Base-by-base conservation (phyloP, 495 filamentous ascomycete species). In the Apiosordaria backusii region DNA sequence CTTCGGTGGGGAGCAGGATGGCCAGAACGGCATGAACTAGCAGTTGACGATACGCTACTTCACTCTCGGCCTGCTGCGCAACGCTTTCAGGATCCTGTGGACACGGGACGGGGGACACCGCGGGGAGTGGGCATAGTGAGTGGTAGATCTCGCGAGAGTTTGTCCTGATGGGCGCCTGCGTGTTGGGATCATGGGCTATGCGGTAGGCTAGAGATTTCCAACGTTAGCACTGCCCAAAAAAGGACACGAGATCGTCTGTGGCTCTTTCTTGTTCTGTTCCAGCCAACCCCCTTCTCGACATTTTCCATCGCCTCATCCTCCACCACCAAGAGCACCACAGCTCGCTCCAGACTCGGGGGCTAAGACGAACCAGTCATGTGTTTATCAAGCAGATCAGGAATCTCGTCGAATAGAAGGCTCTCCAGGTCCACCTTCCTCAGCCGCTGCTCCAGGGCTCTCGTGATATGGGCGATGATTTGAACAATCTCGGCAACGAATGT, bases 381-480 rank as follows among this genome's bases (percentile, higher is more conserved):
- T 65, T 84, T 85, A 74, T 93, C 88, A 40, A 97, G 71, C 29
- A 97, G 79, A 25, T 87, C 89, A 27, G 95, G 92, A 9, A 98
- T 80, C 75, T 98, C 96, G 78, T 99, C 94, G 55, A 99, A 82
- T 26, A 96, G 65, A 60, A 99, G 75, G 67, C 88, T 85, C 75
- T 93, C 88, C 59, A 97, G 77, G 76, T 99, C 92, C 22, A 93
- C 84, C 69, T 88, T 88, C 62, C 92, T 83, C 61, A 97, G 71
- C 69, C 95, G 84, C 77, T 95, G 87, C 78, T 97, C 95, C 52
- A 99, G 77, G 15, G 88, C 91, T 57, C 90, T 83, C 19, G 93
- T 97, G 73, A 90, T 92, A 76, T 96, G 92, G 58, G 93, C 95
- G 66, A 97, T 90, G 62, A 97, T 87, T 72, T 89, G 88, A 35